Evolutionary conservation across 2,329 filamentous ascomycete species (phyloP).

Genomic region (Dothidotthia symphoricarpi): DNA sequence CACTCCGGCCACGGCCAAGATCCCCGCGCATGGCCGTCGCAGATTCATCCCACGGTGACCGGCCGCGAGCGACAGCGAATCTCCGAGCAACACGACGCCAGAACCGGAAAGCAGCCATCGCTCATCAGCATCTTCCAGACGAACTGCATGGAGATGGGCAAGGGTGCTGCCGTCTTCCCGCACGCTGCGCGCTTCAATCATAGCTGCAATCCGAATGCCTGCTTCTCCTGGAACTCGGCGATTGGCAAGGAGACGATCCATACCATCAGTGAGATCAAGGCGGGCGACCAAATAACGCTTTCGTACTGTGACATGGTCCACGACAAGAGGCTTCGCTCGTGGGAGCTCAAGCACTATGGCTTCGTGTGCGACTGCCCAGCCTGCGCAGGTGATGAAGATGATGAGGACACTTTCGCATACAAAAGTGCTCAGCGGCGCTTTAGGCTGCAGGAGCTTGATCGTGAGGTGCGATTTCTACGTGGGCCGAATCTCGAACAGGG

Average conservation of each 20-base stretch:
- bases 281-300: slow-evolving; percentile 41
- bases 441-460: slow-evolving; percentile 35
- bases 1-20: slow-evolving; percentile 32
- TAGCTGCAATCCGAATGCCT: slow-evolving; percentile 43
- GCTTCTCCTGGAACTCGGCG: slow-evolving; percentile 36
- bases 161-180: slow-evolving; percentile 38
- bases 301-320: slow-evolving; percentile 41
- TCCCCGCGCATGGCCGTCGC: slow-evolving; percentile 24
- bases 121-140: slow-evolving; percentile 42
- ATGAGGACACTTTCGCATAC: slow-evolving; percentile 25
- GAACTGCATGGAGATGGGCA: slow-evolving; percentile 42
- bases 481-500: slow-evolving; percentile 15
- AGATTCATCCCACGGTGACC: slow-evolving; percentile 22
- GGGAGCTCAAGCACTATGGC: slow-evolving; percentile 39
- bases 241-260: slow-evolving; percentile 37
- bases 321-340: slow-evolving; percentile 27
- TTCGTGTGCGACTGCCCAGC: slow-evolving; percentile 41
- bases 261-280: slow-evolving; percentile 32
- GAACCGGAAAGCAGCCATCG: slow-evolving; percentile 19
- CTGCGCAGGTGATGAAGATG: slow-evolving; percentile 33
- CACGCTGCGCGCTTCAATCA: slow-evolving; percentile 45
- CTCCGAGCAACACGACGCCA: slow-evolving; percentile 33
- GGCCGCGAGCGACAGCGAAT: slow-evolving; percentile 25
- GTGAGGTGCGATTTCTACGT: slow-evolving; percentile 23
- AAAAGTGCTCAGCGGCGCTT: slow-evolving; percentile 33